Conservation (phyloP, 1,284 basidiomycete species). For the Abortiporus biennis region DNA sequence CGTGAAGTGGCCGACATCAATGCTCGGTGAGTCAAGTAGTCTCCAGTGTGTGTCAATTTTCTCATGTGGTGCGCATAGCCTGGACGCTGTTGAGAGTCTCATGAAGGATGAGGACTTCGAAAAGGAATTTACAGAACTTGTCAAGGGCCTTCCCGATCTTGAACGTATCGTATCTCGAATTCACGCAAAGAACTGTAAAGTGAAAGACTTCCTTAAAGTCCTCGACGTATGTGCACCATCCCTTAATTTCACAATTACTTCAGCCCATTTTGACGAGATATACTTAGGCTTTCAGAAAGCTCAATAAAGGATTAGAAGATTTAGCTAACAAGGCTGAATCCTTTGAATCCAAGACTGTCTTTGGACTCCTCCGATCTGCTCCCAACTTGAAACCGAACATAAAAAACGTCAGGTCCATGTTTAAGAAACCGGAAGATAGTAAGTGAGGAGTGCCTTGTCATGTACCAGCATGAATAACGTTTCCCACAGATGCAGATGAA, state of each 20-base stretch:
- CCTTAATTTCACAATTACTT: neutral
- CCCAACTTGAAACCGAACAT: slow-evolving; percentile 74
- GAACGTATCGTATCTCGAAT: slow-evolving; percentile 92
- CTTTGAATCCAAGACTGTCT: slow-evolving; percentile 74
- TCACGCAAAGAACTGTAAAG: slow-evolving; percentile 84
- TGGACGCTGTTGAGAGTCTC: slow-evolving; percentile 90
- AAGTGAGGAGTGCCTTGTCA: slow-evolving; percentile 3
- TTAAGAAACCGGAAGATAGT: slow-evolving; percentile 63
- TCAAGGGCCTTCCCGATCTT: slow-evolving; percentile 84
- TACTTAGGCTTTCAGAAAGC: slow-evolving; percentile 65
- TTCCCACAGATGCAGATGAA: slow-evolving; percentile 50
- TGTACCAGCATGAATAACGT: neutral
- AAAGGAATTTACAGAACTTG: slow-evolving; percentile 64
- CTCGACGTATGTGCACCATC: slow-evolving; percentile 48
- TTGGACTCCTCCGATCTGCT: slow-evolving; percentile 70
- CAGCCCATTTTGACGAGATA: neutral
- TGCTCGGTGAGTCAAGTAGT: slow-evolving; percentile 50
- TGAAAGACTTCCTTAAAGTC: slow-evolving; percentile 82
- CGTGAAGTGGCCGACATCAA: slow-evolving; percentile 80
- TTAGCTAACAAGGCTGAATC: slow-evolving; percentile 61
- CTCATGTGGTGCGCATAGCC: slow-evolving; percentile 34
- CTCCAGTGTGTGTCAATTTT: neutral
- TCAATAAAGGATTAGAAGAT: slow-evolving; percentile 62
- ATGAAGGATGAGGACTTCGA: slow-evolving; percentile 75
- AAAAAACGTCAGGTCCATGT: slow-evolving; percentile 72